Percentiles rank a stretch among this genome's conserved stretches.
Conservation (phyloP, 768 basidiomycete species). For the Phanerochaete sordida region DNA sequence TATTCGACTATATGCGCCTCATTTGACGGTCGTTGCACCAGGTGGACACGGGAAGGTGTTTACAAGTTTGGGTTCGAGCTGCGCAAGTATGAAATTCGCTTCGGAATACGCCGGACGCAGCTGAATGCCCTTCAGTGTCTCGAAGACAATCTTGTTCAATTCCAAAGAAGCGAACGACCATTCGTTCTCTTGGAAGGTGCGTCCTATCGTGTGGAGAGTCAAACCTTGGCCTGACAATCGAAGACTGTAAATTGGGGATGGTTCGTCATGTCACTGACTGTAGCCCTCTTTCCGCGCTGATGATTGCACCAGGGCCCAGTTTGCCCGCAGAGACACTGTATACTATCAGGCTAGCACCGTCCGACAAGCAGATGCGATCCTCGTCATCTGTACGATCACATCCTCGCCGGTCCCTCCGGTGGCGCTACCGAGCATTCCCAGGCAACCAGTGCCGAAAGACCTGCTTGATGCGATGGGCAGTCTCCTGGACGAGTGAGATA, state of each 20-base stretch:
- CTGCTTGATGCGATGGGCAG: conserved; percentile 70
- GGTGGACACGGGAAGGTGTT: conserved; percentile 84
- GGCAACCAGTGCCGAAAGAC: conserved; percentile 59
- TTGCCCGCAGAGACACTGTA: conserved; percentile 68
- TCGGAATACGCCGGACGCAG: no score
- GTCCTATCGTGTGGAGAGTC: conserved; percentile 15
- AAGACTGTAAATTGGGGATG: conserved; percentile 11
- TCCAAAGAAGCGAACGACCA: conserved; percentile 81
- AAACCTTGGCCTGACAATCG: not conserved
- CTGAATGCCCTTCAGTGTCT: conserved; percentile 21
- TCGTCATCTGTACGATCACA: conserved; percentile 76
- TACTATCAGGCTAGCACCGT: conserved; percentile 55
- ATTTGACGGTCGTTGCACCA: conserved; percentile 21
- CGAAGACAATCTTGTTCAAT: conserved; percentile 54
- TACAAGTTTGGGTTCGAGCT: conserved; percentile 86
- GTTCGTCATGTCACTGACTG: not conserved
- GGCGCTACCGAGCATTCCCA: conserved; percentile 39
- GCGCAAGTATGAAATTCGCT: conserved; percentile 43
- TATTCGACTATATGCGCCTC: not conserved
- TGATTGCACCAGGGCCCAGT: conserved; percentile 87
- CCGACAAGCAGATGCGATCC: conserved; percentile 60
- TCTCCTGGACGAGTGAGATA: conserved; percentile 58
- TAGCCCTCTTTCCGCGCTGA: conserved; percentile 61
- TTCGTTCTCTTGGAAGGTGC: conserved; percentile 68
- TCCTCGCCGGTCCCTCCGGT: conserved; percentile 55